Conservation (phyloP, 164 flowering plant genomes). For the Kingdonia uniflora region DNA sequence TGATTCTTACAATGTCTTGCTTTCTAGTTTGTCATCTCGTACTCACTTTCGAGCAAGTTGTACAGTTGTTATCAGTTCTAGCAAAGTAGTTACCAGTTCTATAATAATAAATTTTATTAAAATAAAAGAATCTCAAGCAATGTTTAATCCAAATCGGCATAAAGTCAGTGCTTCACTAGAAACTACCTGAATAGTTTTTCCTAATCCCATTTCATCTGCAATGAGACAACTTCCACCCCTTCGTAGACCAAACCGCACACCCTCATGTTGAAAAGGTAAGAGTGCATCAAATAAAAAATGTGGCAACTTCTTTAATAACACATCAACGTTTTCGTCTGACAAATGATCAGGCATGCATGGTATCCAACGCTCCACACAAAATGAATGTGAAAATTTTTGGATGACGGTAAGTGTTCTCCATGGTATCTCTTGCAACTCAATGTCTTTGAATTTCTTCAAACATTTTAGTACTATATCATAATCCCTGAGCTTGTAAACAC, state of each 20-base stretch:
- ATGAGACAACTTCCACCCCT: constrained; percentile 95
- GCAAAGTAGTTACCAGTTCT: too few species aligned
- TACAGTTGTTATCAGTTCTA: too few species aligned
- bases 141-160: background rate
- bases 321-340: constrained; percentile 61
- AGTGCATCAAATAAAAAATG: constrained; percentile 38
- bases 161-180: background rate
- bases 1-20: too few species aligned
- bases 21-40: too few species aligned
- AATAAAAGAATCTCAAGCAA: background rate
- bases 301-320: constrained; percentile 49
- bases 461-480: constrained; percentile 50
- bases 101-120: too few species aligned
- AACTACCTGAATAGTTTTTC: constrained; percentile 90
- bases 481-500: constrained; percentile 63
- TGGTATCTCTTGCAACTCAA: constrained; percentile 68
- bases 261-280: constrained; percentile 85
- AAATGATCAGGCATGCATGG: constrained; percentile 87
- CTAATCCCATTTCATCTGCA: constrained; percentile 99
- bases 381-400: constrained; percentile 57
- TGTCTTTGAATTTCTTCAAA: constrained; percentile 37
- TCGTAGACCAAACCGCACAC: constrained; percentile 63
- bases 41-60: too few species aligned
- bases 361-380: constrained; percentile 42
- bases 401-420: constrained; percentile 57